phyloP scores from a whole-genome alignment of 2,329 filamentous ascomycete genomes.

The Elsinoe batatas region DNA sequence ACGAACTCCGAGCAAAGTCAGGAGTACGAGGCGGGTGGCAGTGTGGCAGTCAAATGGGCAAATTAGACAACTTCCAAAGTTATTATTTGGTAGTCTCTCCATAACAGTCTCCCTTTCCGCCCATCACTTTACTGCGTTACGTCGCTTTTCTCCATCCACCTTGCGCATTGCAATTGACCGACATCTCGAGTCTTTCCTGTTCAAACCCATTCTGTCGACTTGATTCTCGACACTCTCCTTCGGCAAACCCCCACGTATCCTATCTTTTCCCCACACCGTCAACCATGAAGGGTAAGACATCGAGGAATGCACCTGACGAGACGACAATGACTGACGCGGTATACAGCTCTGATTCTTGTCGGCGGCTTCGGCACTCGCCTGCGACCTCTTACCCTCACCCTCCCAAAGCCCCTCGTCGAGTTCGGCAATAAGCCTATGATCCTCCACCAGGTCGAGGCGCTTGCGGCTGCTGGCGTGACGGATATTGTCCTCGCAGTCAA shows the following conservation, averaged over 20 bases:
- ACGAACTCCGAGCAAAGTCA: not conserved
- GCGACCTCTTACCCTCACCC: constrained; percentile 88
- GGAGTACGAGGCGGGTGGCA: constrained; percentile 10
- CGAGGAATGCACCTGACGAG: not conserved
- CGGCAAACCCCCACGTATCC: not conserved
- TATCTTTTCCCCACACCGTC: not conserved
- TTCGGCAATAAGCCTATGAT: constrained; percentile 99
- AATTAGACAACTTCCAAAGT: not conserved
- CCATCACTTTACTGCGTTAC: not conserved
- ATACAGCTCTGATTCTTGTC: constrained; percentile 88
- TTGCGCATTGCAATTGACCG: constrained; percentile 1
- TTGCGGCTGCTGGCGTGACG: constrained; percentile 87
- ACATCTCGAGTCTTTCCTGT: not conserved
- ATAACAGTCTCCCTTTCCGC: constrained; percentile 1
- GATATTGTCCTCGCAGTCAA: constrained; percentile 98
- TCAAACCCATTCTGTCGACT: not conserved
- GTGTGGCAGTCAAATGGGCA: not conserved
- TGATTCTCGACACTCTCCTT: not conserved
- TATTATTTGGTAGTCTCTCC: constrained; percentile 5
- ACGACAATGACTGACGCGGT: constrained; percentile 16
- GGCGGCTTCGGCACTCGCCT: constrained; percentile 98
- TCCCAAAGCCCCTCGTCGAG: constrained; percentile 94
- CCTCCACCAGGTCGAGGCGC: constrained; percentile 89
- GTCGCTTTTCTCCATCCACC: not conserved
- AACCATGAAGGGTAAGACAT: constrained; percentile 10